Conservation (phyloP, 164 flowering plant species). For the Stephania japonica region DNA sequence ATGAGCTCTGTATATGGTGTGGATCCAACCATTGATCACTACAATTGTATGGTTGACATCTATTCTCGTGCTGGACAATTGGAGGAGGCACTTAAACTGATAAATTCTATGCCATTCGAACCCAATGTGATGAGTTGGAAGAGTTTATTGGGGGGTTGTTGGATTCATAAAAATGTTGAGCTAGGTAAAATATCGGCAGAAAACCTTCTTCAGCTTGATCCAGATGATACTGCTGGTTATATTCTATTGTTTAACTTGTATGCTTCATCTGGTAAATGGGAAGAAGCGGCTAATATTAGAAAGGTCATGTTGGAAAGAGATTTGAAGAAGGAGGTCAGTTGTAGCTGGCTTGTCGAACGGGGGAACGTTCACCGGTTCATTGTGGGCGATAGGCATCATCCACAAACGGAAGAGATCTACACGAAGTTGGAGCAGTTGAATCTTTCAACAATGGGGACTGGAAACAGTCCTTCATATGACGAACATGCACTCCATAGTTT, state of each 20-base stretch:
- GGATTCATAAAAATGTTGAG: constrained; percentile 34
- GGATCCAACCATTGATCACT: constrained; percentile 48
- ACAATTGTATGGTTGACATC: constrained; percentile 47
- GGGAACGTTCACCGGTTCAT: constrained; percentile 45
- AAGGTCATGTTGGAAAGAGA: constrained; percentile 40
- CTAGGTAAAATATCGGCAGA: constrained; percentile 42
- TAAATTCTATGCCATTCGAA: constrained; percentile 36
- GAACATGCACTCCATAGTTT: constrained; percentile 17
- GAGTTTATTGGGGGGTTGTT: constrained; percentile 47
- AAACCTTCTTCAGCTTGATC: constrained; percentile 33
- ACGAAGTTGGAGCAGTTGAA: constrained; percentile 36
- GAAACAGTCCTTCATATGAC: constrained; percentile 7
- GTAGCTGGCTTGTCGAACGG: constrained; percentile 48
- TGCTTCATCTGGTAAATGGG: constrained; percentile 41
- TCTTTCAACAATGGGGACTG: not conserved
- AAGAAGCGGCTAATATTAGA: constrained; percentile 40
- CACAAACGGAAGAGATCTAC: constrained; percentile 42
- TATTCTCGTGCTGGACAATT: constrained; percentile 52
- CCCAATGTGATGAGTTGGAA: constrained; percentile 55
- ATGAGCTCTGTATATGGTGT: constrained; percentile 38
- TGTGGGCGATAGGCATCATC: constrained; percentile 57
- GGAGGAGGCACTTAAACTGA: constrained; percentile 36
- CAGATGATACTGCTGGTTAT: constrained; percentile 40
- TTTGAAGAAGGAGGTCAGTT: constrained; percentile 43
- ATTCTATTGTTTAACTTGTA: constrained; percentile 43